Evolutionary conservation across 1,139 yeast genomes (phyloP).

Genomic region (Candida sanyaensis): DNA sequence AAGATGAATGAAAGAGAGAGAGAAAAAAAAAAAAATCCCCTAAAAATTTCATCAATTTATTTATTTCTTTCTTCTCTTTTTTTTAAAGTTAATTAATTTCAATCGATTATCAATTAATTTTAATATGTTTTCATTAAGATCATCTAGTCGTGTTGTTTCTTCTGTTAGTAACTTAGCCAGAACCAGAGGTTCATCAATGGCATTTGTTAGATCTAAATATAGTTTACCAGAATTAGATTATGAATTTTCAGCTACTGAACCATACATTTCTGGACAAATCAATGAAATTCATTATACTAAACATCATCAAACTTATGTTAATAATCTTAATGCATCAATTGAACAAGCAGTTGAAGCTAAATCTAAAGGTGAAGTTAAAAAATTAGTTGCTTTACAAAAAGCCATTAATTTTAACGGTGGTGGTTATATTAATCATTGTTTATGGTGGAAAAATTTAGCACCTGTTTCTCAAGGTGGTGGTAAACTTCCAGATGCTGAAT

Average conservation of each 20-base stretch:
- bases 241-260: conserved; percentile 89
- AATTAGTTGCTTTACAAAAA: conserved; percentile 73
- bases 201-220: conserved; percentile 60
- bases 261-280: conserved; percentile 84
- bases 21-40: too few species aligned
- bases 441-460: conserved; percentile 91
- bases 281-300: conserved; percentile 75
- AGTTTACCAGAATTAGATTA: conserved; percentile 85
- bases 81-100: too few species aligned
- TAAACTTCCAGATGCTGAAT: conserved; percentile 62
- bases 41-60: not conserved
- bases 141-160: conserved; percentile 17
- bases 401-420: conserved; percentile 94
- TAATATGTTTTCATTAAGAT: conserved; percentile 20
- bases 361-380: conserved; percentile 62
- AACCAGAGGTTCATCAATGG: conserved; percentile 16
- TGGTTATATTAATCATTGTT: conserved; percentile 83
- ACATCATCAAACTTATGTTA: conserved; percentile 95
- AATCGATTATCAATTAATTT: not conserved
- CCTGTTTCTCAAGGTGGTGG: conserved; percentile 87
- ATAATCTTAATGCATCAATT: conserved; percentile 79
- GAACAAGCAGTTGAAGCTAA: conserved; percentile 79
- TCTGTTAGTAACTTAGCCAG: conserved; percentile 17
- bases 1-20: too few species aligned
- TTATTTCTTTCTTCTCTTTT: not conserved